Evolutionary conservation across 768 basidiomycete genomes (phyloP).

Genomic region (Termitomyces sp.): DNA sequence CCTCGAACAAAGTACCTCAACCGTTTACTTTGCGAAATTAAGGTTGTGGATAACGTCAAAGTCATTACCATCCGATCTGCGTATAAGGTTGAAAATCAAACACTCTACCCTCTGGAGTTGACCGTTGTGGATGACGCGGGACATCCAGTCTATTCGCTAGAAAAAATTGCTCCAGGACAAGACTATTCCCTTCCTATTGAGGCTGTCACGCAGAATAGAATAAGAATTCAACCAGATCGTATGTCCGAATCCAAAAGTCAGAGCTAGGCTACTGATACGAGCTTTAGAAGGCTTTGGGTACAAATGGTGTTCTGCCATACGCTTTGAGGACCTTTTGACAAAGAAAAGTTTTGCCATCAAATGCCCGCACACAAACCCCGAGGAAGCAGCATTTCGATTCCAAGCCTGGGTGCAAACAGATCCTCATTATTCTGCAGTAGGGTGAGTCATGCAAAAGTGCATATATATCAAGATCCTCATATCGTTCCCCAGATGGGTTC

Average conservation of each 20-base stretch:
- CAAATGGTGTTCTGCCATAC: constrained; percentile 82
- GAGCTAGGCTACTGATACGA: neutral
- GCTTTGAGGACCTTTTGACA: constrained; percentile 83
- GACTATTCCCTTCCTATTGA: constrained; percentile 89
- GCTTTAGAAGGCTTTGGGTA: constrained; percentile 91
- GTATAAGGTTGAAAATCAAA: constrained; percentile 86
- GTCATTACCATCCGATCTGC: constrained; percentile 90
- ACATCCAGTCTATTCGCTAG: constrained; percentile 71
- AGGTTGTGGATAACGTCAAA: constrained; percentile 89
- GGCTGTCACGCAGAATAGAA: constrained; percentile 72
- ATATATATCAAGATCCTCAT: neutral
- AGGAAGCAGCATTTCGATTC: constrained; percentile 89
- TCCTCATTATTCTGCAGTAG: constrained; percentile 35
- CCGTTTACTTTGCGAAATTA: constrained; percentile 85
- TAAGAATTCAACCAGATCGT: constrained; percentile 93
- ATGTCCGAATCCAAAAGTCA: constrained; percentile 20
- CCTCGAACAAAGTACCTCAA: constrained; percentile 71
- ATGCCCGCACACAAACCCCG: constrained; percentile 76
- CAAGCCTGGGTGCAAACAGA: constrained; percentile 88
- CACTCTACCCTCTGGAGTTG: constrained; percentile 88
- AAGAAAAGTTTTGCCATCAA: constrained; percentile 69
- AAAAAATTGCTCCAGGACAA: constrained; percentile 88
- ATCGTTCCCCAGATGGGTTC: constrained; percentile 56
- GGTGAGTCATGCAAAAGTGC: constrained; percentile 32
- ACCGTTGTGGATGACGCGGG: constrained; percentile 84